These are phyloP conservation scores for Peronospora farinosa DNA, from an alignment of 352 stramenopile species.

Conservation along the genomic window DNA sequence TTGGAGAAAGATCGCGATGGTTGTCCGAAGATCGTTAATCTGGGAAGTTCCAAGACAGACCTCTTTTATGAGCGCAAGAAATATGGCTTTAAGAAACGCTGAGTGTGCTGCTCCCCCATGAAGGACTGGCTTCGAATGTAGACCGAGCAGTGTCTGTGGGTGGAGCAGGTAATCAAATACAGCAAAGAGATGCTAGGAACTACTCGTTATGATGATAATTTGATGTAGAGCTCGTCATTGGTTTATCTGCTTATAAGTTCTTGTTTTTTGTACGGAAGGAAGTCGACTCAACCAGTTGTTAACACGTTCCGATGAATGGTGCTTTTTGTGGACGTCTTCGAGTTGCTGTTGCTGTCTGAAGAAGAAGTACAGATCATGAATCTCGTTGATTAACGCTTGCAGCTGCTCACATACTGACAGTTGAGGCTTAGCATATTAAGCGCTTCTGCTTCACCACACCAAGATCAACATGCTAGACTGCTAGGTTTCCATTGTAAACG, in stretches of 20 bases:
- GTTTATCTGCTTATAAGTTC: slow-evolving; percentile 85
- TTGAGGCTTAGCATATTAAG: too few species aligned
- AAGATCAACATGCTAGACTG: too few species aligned
- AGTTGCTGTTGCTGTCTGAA: too few species aligned
- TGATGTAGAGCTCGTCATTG: slow-evolving; percentile 94
- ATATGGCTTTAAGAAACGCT: slow-evolving; percentile 91
- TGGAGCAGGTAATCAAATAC: slow-evolving; percentile 21
- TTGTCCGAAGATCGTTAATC: slow-evolving; percentile 99
- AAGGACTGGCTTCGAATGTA: not conserved
- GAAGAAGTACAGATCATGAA: too few species aligned
- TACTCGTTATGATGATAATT: not conserved
- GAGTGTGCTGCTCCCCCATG: slow-evolving; percentile 19
- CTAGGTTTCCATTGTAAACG: too few species aligned
- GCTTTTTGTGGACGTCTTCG: too few species aligned
- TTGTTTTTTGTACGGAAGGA: too few species aligned
- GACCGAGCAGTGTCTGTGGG: slow-evolving; percentile 12
- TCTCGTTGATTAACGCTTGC: too few species aligned
- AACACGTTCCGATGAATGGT: too few species aligned
- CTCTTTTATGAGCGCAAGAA: slow-evolving; percentile 99
- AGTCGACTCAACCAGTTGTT: too few species aligned
- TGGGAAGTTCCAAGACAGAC: slow-evolving; percentile 93
- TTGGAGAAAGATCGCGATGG: slow-evolving; percentile 95
- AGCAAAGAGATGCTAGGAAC: slow-evolving; percentile 95
- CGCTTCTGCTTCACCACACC: too few species aligned
- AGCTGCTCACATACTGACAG: too few species aligned